These are phyloP conservation scores for Paramecium tetraurelia DNA, from an alignment of 73 alveolate species.

Conservation along the genomic window DNA sequence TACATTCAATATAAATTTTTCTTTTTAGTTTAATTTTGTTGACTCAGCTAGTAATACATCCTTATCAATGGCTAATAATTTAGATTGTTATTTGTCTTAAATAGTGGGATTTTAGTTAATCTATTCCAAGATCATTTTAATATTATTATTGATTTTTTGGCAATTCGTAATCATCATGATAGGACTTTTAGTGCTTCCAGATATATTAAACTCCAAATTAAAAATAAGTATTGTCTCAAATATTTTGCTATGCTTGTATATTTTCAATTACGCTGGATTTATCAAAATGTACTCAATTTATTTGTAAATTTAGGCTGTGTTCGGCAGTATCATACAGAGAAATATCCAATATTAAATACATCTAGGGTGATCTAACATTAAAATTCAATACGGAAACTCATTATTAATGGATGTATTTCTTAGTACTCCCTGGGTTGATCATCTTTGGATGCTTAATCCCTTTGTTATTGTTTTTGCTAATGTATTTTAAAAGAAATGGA, in stretches of 20 bases:
- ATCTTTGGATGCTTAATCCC: background rate
- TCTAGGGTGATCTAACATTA: background rate
- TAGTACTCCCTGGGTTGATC: background rate
- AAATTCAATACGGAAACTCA: background rate
- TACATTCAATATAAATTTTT: background rate
- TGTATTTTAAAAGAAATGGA: background rate
- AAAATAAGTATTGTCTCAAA: background rate
- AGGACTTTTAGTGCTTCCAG: background rate
- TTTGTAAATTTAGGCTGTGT: background rate
- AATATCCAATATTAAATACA: background rate
- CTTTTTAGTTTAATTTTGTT: background rate
- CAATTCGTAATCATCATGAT: background rate
- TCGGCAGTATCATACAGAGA: background rate
- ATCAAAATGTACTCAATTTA: background rate
- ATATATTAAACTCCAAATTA: background rate
- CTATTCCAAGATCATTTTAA: background rate
- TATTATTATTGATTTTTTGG: background rate
- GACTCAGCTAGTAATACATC: background rate
- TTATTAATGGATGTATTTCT: background rate
- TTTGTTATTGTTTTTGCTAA: background rate
- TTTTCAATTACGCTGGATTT: background rate
- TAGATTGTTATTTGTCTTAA: background rate
- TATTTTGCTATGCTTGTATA: background rate
- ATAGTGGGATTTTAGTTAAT: background rate
- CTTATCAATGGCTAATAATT: background rate